Percentiles rank a stretch among this genome's conserved stretches.
Conservation (phyloP, 768 basidiomycete species). For the Amanita jacksonii region DNA sequence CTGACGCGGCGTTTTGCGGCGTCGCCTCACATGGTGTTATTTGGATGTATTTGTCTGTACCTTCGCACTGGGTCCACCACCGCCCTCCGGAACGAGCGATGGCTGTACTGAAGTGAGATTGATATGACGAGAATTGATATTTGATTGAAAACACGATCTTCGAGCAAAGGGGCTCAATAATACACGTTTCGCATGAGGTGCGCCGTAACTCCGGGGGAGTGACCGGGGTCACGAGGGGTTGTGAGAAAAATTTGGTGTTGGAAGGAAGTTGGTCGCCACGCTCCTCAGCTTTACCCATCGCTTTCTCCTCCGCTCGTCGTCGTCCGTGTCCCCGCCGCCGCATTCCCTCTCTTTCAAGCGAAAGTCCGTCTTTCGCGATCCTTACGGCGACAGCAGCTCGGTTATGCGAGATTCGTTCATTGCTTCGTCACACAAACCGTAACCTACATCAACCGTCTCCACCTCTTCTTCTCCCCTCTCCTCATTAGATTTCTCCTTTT, state of each 20-base stretch:
- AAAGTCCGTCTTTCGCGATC: neutral
- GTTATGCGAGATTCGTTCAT: conserved; percentile 7
- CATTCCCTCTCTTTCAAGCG: neutral
- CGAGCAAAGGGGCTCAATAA: too few relatives aligned
- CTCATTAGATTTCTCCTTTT: neutral
- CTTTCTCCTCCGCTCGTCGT: conserved; percentile 2
- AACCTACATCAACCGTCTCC: conserved; percentile 5
- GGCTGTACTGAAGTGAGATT: too few relatives aligned
- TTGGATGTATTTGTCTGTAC: neutral
- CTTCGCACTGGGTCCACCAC: neutral
- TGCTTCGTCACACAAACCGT: conserved; percentile 2
- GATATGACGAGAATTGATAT: too few relatives aligned
- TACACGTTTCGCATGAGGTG: too few relatives aligned
- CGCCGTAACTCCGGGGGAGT: conserved; percentile 3
- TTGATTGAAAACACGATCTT: too few relatives aligned
- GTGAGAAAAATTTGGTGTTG: conserved; percentile 5
- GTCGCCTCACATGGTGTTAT: neutral
- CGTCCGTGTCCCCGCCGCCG: neutral
- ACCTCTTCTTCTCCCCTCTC: neutral
- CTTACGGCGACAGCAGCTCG: conserved; percentile 1
- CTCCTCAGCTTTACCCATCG: conserved; percentile 6
- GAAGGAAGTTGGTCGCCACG: conserved; percentile 9
- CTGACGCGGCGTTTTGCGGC: conserved; percentile 2
- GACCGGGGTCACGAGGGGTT: neutral
- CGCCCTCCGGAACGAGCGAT: neutral